Evolutionary conservation across 768 basidiomycete genomes (phyloP), one percentile per base, ranked within the genome.

Genomic region (Phanerochaete sordida): DNA sequence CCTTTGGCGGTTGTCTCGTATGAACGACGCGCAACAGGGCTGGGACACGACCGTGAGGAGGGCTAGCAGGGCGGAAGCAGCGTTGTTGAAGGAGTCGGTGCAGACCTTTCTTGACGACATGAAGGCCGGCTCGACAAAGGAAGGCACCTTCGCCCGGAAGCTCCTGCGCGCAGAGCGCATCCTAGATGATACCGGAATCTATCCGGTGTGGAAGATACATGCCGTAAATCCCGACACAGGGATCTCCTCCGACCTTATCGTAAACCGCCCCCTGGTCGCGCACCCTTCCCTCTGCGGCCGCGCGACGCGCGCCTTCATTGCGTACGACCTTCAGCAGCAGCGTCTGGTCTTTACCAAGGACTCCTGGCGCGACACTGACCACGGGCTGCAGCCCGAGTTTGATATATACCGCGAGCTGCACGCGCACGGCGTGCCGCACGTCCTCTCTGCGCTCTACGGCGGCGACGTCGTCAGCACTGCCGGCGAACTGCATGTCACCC

Each of bases 291-390:
- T 56, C 3, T 43, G 24, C 13, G 54, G 43, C 24, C 43, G 54
- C 13, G 21, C 54, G 3, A 56, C 54, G 8, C 54, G 54, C 16
- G 54, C 37, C n/a, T 56, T 43, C 24, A 15, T 56, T 6, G 54
- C 54, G 19, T 56, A 28, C 21, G 54, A 45, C 21, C 3, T 44
- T 15, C 23, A 16, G 6, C n/a, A 2, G 4, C 11, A 21, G 16
- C 16, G 48, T 24, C 51, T 59, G 8, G 28, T 59, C 6, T 53
- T 39, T 35, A 3, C 48, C 7, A 46, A 61, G 58, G 58, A 59
- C 39, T 23, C 33, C 8, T 59, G 58, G 58, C 49, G 58, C 23
- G 27, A 28, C 9, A 35, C 35, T 4, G 11, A 16, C 31, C 16
- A 8, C 1, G 44, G 49, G 1, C 8, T 33, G 2, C 37, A 4